Evolutionary conservation across 495 filamentous ascomycete genomes (phyloP).

Genomic region (Parathielavia appendiculata): DNA sequence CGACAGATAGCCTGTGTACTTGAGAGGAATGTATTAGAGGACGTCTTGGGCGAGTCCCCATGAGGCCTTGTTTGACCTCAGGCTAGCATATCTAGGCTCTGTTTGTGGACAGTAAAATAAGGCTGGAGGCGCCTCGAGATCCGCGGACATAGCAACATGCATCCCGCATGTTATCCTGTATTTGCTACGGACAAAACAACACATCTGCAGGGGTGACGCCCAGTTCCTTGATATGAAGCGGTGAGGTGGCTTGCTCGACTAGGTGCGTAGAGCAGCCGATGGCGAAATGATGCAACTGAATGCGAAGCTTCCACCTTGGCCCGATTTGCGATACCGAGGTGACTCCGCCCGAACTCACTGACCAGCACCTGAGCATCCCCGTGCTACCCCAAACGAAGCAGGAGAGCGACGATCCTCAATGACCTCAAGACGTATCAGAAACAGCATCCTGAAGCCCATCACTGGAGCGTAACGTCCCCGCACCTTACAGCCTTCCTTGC

Average conservation of each 20-base stretch:
- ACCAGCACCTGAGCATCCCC: not conserved
- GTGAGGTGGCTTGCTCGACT: no score
- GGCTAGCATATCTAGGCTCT: no score
- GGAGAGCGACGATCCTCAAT: not conserved
- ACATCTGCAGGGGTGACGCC: not conserved
- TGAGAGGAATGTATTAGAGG: no score
- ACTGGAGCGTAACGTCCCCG: not conserved
- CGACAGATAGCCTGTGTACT: not conserved
- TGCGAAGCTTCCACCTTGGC: not conserved
- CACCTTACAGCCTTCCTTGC: constrained; percentile 3
- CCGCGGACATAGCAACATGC: no score
- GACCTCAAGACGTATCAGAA: not conserved
- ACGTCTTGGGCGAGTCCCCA: no score
- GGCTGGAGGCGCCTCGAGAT: no score
- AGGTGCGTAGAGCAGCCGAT: no score
- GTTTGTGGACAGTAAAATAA: no score
- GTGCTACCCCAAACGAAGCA: not conserved
- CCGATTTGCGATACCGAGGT: constrained; percentile 2
- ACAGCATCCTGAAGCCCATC: not conserved
- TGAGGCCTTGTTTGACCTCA: no score
- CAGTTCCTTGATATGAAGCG: no score
- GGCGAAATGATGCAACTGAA: not conserved
- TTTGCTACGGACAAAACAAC: not conserved
- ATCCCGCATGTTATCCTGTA: no score
- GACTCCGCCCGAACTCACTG: no score